These are phyloP conservation scores for Wickerhamomyces sp. DNA, from an alignment of 1,139 yeast genomes.

Conservation along the genomic window DNA sequence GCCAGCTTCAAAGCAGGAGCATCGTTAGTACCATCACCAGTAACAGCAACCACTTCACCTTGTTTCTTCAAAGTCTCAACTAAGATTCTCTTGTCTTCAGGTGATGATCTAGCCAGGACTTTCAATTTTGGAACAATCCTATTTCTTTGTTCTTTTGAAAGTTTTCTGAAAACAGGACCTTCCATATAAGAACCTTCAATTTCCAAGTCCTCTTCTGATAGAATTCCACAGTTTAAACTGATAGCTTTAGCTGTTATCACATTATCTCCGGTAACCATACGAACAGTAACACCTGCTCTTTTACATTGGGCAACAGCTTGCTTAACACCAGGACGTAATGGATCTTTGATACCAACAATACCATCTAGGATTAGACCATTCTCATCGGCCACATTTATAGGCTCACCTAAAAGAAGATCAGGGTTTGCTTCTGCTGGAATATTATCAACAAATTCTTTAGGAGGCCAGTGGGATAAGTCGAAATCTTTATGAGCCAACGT, in stretches of 20 bases:
- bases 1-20: slow-evolving; percentile 93
- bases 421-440: slow-evolving; percentile 42
- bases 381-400: slow-evolving; percentile 20
- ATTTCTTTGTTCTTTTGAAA: slow-evolving; percentile 54
- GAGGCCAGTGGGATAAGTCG: slow-evolving; percentile 58
- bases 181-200: slow-evolving; percentile 74
- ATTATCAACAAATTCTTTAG: slow-evolving; percentile 36
- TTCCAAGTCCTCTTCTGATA: slow-evolving; percentile 47
- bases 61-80: slow-evolving; percentile 76
- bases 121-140: slow-evolving; percentile 64
- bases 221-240: slow-evolving; percentile 79
- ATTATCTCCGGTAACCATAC: slow-evolving; percentile 98
- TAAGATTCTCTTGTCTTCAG: slow-evolving; percentile 86
- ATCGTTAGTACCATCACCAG: slow-evolving; percentile 98
- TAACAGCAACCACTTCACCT: slow-evolving; percentile 96
- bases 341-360: slow-evolving; percentile 91
- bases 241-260: slow-evolving; percentile 87
- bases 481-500: slow-evolving; percentile 79
- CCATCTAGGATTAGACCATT: slow-evolving; percentile 54
- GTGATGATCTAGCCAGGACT: slow-evolving; percentile 91
- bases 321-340: slow-evolving; percentile 85
- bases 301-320: slow-evolving; percentile 84
- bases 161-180: slow-evolving; percentile 81
- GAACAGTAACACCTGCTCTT: slow-evolving; percentile 86
- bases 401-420: slow-evolving; percentile 37